phyloP scores from a whole-genome alignment of 345 rosid species.

The Leavenworthia alabamica region DNA sequence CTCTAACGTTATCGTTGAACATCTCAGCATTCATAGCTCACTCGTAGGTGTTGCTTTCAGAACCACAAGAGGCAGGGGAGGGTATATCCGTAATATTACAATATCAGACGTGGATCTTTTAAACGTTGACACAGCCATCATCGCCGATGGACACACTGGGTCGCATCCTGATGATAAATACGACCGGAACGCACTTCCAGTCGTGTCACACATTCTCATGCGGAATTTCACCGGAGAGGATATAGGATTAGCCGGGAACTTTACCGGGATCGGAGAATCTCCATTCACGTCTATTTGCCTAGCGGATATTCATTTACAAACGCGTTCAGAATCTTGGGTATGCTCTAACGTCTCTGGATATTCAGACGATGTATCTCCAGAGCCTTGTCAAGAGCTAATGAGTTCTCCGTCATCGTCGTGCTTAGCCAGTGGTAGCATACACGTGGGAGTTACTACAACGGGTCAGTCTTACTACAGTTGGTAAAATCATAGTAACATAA shows the following conservation, averaged over 20 bases:
- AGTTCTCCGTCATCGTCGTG: constrained; percentile 24
- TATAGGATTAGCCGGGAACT: constrained; percentile 56
- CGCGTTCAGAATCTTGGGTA: constrained; percentile 45
- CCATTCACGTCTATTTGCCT: constrained; percentile 73
- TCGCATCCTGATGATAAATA: constrained; percentile 74
- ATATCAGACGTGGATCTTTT: constrained; percentile 42
- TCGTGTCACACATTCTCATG: constrained; percentile 40
- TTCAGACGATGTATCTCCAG: constrained; percentile 64
- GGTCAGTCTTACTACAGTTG: constrained; percentile 17
- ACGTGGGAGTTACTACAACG: constrained; percentile 9
- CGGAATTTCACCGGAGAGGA: constrained; percentile 50
- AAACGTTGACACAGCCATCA: constrained; percentile 41
- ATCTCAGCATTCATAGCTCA: constrained; percentile 43
- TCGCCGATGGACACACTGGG: constrained; percentile 53
- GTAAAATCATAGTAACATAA: constrained; percentile 8
- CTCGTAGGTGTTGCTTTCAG: constrained; percentile 56
- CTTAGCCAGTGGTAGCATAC: neutral
- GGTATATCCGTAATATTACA: constrained; percentile 55
- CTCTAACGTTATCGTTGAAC: constrained; percentile 51
- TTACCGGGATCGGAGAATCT: constrained; percentile 61
- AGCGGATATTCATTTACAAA: constrained; percentile 43
- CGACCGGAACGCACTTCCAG: constrained; percentile 68
- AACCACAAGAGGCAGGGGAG: constrained; percentile 82
- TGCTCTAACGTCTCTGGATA: constrained; percentile 69
- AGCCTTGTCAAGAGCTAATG: constrained; percentile 56